Evolutionary conservation across 305 asterid genomes (phyloP), one percentile per base, ranked within the genome.

Genomic region (Fraxinus ornus): DNA sequence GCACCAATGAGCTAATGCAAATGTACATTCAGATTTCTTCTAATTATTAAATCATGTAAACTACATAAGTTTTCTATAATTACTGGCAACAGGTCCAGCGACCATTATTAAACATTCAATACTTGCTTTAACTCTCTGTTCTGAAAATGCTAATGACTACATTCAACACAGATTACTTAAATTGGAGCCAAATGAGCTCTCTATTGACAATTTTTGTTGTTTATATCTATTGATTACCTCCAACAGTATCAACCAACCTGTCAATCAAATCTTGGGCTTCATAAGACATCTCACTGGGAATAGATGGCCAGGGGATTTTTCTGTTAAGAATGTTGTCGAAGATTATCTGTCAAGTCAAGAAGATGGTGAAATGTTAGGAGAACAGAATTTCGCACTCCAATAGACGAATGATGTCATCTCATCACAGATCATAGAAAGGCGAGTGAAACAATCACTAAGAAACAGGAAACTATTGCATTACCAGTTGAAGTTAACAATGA

Each of bases 241-340:
- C 47, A 84, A 66, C 22, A 72, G 77, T 64, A 79, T 85, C 66
- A 79, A 85, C 88, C 84, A 82, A 94, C 98, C 98, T 93, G 89
- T 93, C 93, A 83, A 94, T 93, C 86, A 93, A 86, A 90, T 94
- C 96, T 89, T 89, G 92, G 76, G 93, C 94, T 80, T 90, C 98
- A 79, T 77, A 83, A 77, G 97, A 91, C 95, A 94, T 93, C 83
- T 92, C 93, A 44, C 77, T 80, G 10, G 98, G 98, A 89, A 93
- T 88, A 79, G 92, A 89, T 75, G 98, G 98, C 98, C 98, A 93
- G 81, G 97, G 98, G 70, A 94, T 88, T 85, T 90, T 89, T 88
- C 94, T 89, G 90, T 93, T 94, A 39, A 93, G 97, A 79, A 94
- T 92, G 83, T 94, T 94, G 91, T 92, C 93, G 74, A 94, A 94